phyloP scores from a whole-genome alignment of 75 land plant genomes.

The Larix kaempferi region DNA sequence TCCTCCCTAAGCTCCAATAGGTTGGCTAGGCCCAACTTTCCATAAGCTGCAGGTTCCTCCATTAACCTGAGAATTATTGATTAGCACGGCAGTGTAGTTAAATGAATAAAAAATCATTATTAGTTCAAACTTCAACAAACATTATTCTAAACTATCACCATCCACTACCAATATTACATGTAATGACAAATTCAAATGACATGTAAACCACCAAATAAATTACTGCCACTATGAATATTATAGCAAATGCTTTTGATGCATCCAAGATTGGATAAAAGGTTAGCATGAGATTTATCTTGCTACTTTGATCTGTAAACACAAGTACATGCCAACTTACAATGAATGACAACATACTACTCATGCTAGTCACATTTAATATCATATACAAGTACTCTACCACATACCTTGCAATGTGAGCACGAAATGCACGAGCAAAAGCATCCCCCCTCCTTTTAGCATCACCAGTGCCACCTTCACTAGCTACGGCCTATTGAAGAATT shows the following conservation, averaged over 20 bases:
- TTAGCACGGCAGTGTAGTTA: not conserved
- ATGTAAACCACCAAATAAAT: not conserved
- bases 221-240: not conserved
- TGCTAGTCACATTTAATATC: not conserved
- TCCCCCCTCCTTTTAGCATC: conserved; percentile 97
- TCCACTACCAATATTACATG: not conserved
- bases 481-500: conserved; percentile 66
- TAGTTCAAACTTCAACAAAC: not conserved
- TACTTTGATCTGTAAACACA: not conserved
- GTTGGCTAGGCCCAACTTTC: conserved; percentile 92
- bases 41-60: conserved; percentile 99
- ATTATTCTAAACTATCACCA: not conserved
- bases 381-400: not conserved
- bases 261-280: not conserved
- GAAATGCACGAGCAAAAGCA: conserved; percentile 98
- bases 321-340: too few species aligned
- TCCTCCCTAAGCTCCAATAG: conserved; percentile 97
- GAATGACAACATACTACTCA: not conserved
- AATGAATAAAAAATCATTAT: not conserved
- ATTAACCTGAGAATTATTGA: conserved; percentile 52
- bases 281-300: not conserved
- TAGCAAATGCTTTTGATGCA: not conserved
- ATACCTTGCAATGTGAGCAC: conserved; percentile 90
- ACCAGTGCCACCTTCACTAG: conserved; percentile 96
- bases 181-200: not conserved